phyloP scores from a whole-genome alignment of 129 eudicot genomes.

The Erigeron canadensis region DNA sequence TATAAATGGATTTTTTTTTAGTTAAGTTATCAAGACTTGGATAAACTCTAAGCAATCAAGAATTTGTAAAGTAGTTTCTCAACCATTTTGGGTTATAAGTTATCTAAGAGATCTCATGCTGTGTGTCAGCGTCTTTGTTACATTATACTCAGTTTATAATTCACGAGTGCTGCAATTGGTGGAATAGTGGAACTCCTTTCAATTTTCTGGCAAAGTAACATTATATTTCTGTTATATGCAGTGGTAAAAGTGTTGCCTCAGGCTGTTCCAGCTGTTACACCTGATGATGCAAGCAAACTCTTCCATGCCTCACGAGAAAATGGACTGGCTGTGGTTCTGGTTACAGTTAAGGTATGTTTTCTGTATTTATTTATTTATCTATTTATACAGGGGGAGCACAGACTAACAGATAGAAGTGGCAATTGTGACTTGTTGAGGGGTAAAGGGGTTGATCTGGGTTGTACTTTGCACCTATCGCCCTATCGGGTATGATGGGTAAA shows the following conservation, averaged over 20 bases:
- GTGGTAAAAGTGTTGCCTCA: conserved; percentile 50
- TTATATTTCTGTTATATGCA: conserved; percentile 23
- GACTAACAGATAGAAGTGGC: conserved; percentile 11
- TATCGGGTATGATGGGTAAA: background rate
- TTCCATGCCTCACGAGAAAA: conserved; percentile 42
- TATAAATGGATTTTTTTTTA: background rate
- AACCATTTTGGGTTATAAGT: background rate
- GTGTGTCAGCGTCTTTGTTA: background rate
- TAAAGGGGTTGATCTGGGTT: background rate
- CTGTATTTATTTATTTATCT: no score
- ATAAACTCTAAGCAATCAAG: background rate
- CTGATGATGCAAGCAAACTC: conserved; percentile 45
- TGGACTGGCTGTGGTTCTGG: conserved; percentile 49
- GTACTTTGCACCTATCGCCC: background rate
- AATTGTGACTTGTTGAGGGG: background rate
- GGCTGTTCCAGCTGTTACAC: conserved; percentile 55
- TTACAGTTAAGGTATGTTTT: conserved; percentile 46
- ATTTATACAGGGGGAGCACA: background rate
- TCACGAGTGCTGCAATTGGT: background rate
- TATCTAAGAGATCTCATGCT: background rate
- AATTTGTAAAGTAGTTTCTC: background rate
- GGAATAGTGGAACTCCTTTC: background rate
- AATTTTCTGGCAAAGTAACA: background rate
- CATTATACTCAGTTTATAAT: background rate
- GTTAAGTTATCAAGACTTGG: no score